These are phyloP conservation scores for Claviceps digitariae DNA, from an alignment of 2,329 filamentous ascomycete genomes.

Conservation along the genomic window DNA sequence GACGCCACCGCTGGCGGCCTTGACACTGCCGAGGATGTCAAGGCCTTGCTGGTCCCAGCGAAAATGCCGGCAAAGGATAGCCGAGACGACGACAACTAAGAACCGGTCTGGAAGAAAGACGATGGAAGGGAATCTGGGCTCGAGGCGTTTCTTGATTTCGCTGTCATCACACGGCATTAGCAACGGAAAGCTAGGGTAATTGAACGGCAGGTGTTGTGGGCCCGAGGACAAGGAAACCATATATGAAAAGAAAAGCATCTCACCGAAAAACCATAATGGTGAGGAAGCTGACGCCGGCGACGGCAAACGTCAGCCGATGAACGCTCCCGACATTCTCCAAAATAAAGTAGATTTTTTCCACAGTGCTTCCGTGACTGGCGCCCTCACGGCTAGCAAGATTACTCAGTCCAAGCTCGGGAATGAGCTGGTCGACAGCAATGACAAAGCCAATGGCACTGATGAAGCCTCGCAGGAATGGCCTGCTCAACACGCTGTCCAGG, in stretches of 20 bases:
- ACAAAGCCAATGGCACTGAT: constrained; percentile 96
- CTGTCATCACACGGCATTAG: constrained; percentile 25
- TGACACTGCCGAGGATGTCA: constrained; percentile 69
- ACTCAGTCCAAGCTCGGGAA: constrained; percentile 74
- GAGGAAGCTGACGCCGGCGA: constrained; percentile 67
- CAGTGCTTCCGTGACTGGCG: constrained; percentile 71
- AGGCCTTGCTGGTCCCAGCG: constrained; percentile 71
- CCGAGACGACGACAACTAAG: constrained; percentile 72
- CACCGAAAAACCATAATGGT: constrained; percentile 87
- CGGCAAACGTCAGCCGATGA: constrained; percentile 61
- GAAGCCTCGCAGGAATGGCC: constrained; percentile 86
- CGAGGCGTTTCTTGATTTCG: constrained; percentile 66
- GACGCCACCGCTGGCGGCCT: constrained; percentile 53
- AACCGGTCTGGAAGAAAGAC: constrained; percentile 91
- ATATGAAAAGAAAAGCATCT: no score
- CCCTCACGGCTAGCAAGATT: constrained; percentile 47
- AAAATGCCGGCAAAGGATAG: constrained; percentile 62
- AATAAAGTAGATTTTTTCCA: constrained; percentile 77
- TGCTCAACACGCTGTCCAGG: constrained; percentile 82
- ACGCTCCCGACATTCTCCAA: constrained; percentile 48
- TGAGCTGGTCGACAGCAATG: constrained; percentile 87
- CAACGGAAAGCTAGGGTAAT: no score
- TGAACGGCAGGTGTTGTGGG: no score
- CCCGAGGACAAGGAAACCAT: not conserved
- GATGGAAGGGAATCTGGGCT: constrained; percentile 64